Percentiles rank a stretch among this genome's conserved stretches.
phyloP scores from a whole-genome alignment of 2,329 filamentous ascomycete species.

The Ophiostoma himal-ulmi region DNA sequence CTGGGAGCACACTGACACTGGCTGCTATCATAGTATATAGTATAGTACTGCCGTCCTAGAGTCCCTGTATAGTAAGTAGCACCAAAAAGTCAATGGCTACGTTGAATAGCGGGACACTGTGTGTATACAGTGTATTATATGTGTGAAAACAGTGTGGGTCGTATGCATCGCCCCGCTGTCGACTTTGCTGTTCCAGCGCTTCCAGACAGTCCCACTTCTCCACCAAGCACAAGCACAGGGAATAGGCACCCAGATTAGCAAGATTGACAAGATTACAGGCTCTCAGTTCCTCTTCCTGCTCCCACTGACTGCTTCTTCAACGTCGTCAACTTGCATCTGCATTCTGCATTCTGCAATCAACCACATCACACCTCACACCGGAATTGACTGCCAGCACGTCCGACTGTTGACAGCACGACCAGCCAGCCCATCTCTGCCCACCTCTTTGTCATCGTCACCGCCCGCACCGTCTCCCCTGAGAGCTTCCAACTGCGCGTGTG shows the following conservation, averaged over 20 bases:
- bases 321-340: neutral
- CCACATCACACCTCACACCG: neutral
- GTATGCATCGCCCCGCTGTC: conserved; percentile 4
- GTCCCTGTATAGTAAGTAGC: too few species aligned
- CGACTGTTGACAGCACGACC: neutral
- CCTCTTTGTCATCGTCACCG: neutral
- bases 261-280: neutral
- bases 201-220: conserved; percentile 19
- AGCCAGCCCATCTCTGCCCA: neutral
- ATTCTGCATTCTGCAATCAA: neutral
- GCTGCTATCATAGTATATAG: too few species aligned
- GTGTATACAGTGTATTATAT: neutral
- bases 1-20: neutral
- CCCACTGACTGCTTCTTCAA: neutral
- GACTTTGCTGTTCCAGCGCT: conserved; percentile 7
- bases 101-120: neutral
- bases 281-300: neutral
- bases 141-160: neutral
- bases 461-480: neutral
- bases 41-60: too few species aligned
- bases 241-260: conserved; percentile 6
- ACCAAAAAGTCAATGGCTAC: conserved; percentile 7
- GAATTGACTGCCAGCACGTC: neutral
- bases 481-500: neutral
- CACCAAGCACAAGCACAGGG: neutral